Evolutionary conservation across 2,329 filamentous ascomycete genomes (phyloP).

Genomic region (Trichoderma citrinoviride): DNA sequence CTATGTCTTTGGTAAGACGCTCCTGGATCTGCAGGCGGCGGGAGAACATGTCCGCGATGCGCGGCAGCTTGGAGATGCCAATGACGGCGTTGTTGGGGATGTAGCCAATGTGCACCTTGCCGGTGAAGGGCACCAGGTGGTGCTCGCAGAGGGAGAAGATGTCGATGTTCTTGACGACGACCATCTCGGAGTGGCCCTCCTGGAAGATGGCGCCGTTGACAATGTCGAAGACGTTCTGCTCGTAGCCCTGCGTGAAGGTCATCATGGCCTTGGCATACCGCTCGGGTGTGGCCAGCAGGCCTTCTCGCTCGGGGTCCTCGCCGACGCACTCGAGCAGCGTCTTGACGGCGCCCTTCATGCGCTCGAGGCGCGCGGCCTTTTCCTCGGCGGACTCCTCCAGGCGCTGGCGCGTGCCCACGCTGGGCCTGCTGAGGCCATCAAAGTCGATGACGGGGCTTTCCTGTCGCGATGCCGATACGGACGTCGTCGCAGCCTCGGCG

Average conservation of each 20-base stretch:
- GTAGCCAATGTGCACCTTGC: conserved; percentile 99
- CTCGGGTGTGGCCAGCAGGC: conserved; percentile 67
- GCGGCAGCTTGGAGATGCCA: conserved; percentile 90
- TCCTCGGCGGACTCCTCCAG: conserved; percentile 51
- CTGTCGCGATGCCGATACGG: background rate
- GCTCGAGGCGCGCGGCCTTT: conserved; percentile 51
- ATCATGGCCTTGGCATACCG: conserved; percentile 95
- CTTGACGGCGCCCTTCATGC: conserved; percentile 60
- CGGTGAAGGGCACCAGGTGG: conserved; percentile 92
- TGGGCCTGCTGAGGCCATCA: conserved; percentile 59
- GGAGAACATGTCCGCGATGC: conserved; percentile 96
- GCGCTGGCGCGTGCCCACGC: conserved; percentile 62
- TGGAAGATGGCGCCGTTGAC: conserved; percentile 94
- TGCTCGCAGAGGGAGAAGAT: conserved; percentile 95
- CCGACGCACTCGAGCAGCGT: conserved; percentile 68
- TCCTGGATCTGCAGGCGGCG: conserved; percentile 94
- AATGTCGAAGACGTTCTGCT: conserved; percentile 87
- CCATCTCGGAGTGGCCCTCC: conserved; percentile 94
- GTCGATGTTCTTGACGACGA: conserved; percentile 97
- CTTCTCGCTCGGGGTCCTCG: conserved; percentile 64
- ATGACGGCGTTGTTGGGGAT: conserved; percentile 90
- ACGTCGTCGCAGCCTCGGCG: background rate
- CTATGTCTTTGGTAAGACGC: conserved; percentile 92
- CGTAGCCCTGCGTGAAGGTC: conserved; percentile 94
- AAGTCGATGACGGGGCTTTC: conserved; percentile 59